Conservation (phyloP, 352 stramenopile genomes). For the Pythium sp. region DNA sequence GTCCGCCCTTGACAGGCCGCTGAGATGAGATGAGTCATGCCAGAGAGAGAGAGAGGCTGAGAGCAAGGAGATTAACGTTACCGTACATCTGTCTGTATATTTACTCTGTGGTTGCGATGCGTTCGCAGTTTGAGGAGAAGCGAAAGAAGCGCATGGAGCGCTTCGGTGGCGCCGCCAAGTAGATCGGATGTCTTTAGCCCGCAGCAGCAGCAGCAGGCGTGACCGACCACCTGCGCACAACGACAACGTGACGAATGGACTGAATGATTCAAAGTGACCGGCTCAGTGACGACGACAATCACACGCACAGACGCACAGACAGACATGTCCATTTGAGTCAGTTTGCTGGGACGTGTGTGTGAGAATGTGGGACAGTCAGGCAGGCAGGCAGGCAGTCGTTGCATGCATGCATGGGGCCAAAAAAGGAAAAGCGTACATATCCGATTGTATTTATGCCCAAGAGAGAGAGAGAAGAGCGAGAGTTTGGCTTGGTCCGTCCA, state of each 20-base stretch:
- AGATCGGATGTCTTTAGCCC: neutral
- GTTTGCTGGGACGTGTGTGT: neutral
- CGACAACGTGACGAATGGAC: constrained; percentile 5
- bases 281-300: neutral
- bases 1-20: constrained; percentile 7
- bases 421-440: neutral
- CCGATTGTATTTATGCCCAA: constrained; percentile 11
- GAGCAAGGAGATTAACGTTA: neutral
- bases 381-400: neutral
- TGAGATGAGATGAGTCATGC: constrained; percentile 1
- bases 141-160: constrained; percentile 70
- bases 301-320: neutral
- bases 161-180: constrained; percentile 36
- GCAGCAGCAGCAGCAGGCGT: constrained; percentile 21
- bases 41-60: neutral
- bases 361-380: neutral
- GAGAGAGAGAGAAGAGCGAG: constrained; percentile 5
- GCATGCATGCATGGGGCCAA: neutral
- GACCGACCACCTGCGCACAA: no score
- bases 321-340: neutral
- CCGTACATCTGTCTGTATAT: neutral
- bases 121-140: constrained; percentile 64
- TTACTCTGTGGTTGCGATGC: neutral
- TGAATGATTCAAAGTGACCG: neutral
- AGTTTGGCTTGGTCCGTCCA: constrained; percentile 10